Percentiles rank a stretch among this genome's conserved stretches.
These are phyloP conservation scores for Pilaira anomala DNA, from an alignment of 192 early-diverging fungal species.

Conservation along the genomic window DNA sequence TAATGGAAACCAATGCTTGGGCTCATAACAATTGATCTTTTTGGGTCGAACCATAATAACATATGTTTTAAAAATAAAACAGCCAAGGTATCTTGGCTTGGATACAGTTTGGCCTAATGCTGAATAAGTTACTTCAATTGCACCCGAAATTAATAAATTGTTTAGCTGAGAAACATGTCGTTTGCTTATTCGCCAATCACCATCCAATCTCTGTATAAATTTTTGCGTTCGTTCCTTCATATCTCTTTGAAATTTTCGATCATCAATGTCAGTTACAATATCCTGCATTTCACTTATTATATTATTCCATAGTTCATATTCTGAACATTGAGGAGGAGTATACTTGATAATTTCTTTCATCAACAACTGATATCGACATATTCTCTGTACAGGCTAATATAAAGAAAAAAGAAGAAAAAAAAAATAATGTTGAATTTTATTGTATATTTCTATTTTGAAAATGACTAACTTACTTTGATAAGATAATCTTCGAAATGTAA, in stretches of 20 bases:
- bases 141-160: slow-evolving; percentile 42
- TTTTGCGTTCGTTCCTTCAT: slow-evolving; percentile 29
- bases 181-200: slow-evolving; percentile 34
- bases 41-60: slow-evolving; percentile 56
- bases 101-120: slow-evolving; percentile 26
- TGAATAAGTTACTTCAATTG: slow-evolving; percentile 43
- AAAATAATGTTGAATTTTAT: too few species aligned
- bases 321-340: slow-evolving; percentile 39
- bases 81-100: slow-evolving; percentile 54
- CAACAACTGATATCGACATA: slow-evolving; percentile 89
- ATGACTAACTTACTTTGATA: slow-evolving; percentile 25
- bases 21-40: slow-evolving; percentile 45
- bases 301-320: slow-evolving; percentile 31
- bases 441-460: too few species aligned
- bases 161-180: slow-evolving; percentile 33
- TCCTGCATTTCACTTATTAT: slow-evolving; percentile 36
- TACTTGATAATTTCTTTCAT: slow-evolving; percentile 57
- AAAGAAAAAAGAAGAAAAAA: background rate
- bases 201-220: slow-evolving; percentile 31
- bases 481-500: slow-evolving; percentile 38
- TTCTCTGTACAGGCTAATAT: slow-evolving; percentile 77
- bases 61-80: slow-evolving; percentile 60
- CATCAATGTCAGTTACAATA: slow-evolving; percentile 41
- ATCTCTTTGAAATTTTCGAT: slow-evolving; percentile 26
- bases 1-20: slow-evolving; percentile 67